Conservation (phyloP, 2,329 filamentous ascomycete genomes). For the Colletotrichum echinochloae region DNA sequence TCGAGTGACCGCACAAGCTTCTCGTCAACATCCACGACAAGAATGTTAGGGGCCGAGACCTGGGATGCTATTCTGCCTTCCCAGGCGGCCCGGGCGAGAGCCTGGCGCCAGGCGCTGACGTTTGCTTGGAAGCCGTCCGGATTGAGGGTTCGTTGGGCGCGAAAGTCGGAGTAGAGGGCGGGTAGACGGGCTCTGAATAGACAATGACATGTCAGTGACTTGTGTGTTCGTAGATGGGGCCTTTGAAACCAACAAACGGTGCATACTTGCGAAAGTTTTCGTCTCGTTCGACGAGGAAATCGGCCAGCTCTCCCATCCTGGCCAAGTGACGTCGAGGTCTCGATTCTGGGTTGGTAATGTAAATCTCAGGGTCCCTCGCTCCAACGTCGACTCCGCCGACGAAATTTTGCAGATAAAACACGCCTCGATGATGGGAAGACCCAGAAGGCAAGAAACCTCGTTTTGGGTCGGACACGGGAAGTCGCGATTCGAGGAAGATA, state of each 20-base stretch:
- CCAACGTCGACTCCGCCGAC: not conserved
- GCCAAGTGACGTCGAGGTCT: constrained; percentile 17
- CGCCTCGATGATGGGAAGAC: not conserved
- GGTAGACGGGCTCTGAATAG: constrained; percentile 76
- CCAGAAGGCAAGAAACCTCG: not conserved
- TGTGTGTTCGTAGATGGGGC: not conserved
- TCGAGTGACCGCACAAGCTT: constrained; percentile 78
- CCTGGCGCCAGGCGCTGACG: constrained; percentile 81
- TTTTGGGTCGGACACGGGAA: not conserved
- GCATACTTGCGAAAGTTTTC: constrained; percentile 69
- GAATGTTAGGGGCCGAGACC: constrained; percentile 56
- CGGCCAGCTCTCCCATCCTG: constrained; percentile 75
- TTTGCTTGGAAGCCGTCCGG: constrained; percentile 89
- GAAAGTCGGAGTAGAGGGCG: constrained; percentile 90
- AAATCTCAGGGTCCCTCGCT: not conserved
- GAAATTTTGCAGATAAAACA: not conserved
- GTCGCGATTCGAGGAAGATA: not conserved
- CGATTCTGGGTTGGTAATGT: not conserved
- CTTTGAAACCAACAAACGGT: not conserved
- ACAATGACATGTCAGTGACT: constrained; percentile 9
- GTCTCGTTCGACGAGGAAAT: constrained; percentile 72
- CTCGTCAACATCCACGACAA: constrained; percentile 69
- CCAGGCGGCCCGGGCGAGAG: constrained; percentile 75
- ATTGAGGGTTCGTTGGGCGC: constrained; percentile 78
- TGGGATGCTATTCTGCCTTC: constrained; percentile 64